These are phyloP conservation scores for Apiospora kogelbergensis DNA, from an alignment of 2,329 filamentous ascomycete species.

Conservation along the genomic window DNA sequence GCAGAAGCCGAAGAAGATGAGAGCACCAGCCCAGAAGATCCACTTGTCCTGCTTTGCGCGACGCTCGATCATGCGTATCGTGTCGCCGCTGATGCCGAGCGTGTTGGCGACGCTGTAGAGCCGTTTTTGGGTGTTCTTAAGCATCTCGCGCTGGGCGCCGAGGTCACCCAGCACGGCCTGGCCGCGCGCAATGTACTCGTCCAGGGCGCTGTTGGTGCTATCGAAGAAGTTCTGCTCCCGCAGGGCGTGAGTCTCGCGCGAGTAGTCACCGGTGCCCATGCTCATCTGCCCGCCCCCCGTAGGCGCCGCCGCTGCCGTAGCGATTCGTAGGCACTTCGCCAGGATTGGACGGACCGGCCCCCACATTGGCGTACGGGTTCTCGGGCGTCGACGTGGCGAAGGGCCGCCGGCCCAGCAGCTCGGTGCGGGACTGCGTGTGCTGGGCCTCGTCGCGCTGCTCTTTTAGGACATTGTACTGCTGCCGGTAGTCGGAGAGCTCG, in stretches of 20 bases:
- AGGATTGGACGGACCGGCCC: slow-evolving; percentile 28
- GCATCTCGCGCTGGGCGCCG: slow-evolving; percentile 85
- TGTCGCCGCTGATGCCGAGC: slow-evolving; percentile 88
- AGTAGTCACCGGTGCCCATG: slow-evolving; percentile 60
- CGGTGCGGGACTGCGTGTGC: slow-evolving; percentile 66
- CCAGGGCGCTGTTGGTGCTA: slow-evolving; percentile 78
- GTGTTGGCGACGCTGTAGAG: slow-evolving; percentile 94
- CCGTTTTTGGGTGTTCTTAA: slow-evolving; percentile 90
- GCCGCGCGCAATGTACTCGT: slow-evolving; percentile 91
- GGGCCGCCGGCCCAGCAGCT: slow-evolving; percentile 82
- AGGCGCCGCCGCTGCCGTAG: slow-evolving; percentile 32
- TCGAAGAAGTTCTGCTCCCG: slow-evolving; percentile 87
- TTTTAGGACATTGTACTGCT: slow-evolving; percentile 76
- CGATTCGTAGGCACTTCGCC: slow-evolving; percentile 43
- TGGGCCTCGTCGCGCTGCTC: slow-evolving; percentile 73
- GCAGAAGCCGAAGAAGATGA: slow-evolving; percentile 88
- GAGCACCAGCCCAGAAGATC: slow-evolving; percentile 88
- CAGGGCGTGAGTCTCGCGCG: slow-evolving; percentile 78
- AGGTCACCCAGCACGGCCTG: slow-evolving; percentile 88
- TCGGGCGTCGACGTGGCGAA: slow-evolving; percentile 80
- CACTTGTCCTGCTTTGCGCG: slow-evolving; percentile 94
- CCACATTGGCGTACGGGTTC: slow-evolving; percentile 79
- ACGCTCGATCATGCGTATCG: slow-evolving; percentile 93
- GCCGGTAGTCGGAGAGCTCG: slow-evolving; percentile 78
- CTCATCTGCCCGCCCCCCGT: slow-evolving; percentile 37